Percentiles rank a stretch among this genome's conserved stretches.
Evolutionary conservation across 139 green algal genomes (phyloP).

Genomic region (Chlorella sp.): DNA sequence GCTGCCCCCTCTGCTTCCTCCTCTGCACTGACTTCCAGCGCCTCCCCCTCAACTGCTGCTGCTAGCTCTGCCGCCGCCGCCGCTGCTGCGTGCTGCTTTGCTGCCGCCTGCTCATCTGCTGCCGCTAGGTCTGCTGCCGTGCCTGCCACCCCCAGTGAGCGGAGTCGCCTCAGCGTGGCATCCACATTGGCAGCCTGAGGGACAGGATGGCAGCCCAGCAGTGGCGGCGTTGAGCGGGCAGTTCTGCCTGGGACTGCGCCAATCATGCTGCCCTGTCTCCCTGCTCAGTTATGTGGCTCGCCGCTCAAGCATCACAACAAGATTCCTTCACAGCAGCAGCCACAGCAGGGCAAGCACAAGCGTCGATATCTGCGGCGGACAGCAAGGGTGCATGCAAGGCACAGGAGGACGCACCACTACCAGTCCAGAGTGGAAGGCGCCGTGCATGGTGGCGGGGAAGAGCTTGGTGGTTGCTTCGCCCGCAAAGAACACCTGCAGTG

Average conservation of each 20-base stretch:
- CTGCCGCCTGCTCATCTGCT: not conserved
- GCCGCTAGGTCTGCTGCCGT: conserved; percentile 15
- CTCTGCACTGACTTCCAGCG: not conserved
- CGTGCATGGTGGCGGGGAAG: conserved; percentile 98
- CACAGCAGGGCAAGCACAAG: too few species aligned
- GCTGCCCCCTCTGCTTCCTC: not conserved
- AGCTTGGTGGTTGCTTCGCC: conserved; percentile 90
- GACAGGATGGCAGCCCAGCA: not conserved
- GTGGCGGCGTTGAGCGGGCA: too few species aligned
- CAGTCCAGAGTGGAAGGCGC: conserved; percentile 86
- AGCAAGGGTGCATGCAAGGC: too few species aligned
- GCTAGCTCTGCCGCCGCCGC: not conserved
- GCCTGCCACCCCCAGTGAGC: not conserved
- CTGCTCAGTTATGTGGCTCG: too few species aligned
- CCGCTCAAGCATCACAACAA: too few species aligned
- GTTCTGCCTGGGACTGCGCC: not conserved
- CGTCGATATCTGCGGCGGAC: not conserved
- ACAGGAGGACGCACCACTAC: conserved; percentile 4
- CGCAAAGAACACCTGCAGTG: conserved; percentile 82
- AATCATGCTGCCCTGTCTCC: too few species aligned
- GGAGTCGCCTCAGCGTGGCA: conserved; percentile 25
- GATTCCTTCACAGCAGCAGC: too few species aligned
- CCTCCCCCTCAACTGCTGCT: not conserved
- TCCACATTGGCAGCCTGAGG: conserved; percentile 56
- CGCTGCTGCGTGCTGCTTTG: not conserved